Base-by-base conservation (phyloP, 345 rosid species). In the Mangifera indica region DNA sequence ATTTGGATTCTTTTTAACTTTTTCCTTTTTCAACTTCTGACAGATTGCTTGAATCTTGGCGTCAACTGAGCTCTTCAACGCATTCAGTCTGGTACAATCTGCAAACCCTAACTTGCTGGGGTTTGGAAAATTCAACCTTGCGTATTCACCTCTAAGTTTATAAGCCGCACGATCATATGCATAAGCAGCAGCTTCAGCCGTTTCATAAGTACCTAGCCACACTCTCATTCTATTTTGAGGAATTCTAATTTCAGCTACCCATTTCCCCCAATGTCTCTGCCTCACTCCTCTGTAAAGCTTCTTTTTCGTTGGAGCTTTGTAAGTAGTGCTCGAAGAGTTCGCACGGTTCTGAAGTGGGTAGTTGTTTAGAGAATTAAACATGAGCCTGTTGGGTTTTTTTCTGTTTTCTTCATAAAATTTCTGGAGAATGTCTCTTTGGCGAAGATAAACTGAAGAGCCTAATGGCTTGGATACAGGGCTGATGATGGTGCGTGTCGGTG, bases 151-250 rank as follows among this genome's bases (percentile, higher is more conserved):
- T 46, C 99, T 80, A 12, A 95, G 92, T 81, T 92, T 92, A 62
- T 92, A 91, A n/a, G 99, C 99, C 1, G 98, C 99, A n/a, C 96
- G 86, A 69, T 95, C 99, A 64, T 95, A 95, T 37, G 99, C 98
- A 63, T 86, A 92, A 26, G 98, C 98, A 4, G 99, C 99, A 14
- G 97, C 89, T 78, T 95, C 96, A 0, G 98, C 91, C 1, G 96
- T 87, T 14, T 91, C 97, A 22, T 91, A 95, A 72, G 99, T 95
- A 9, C 99, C 99, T 42, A 95, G 76, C 99, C 99, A 92, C 25
- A 95, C 93, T 26, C 99, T 87, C 82, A 86, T 87, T 81, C 98
- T 89, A 84, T 95, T 95, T 71, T 95, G 99, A 1, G 99, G 99
- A 10, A 92, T 80, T 72, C 99, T 82, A 63, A 95, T 92, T 79